Evolutionary conservation across 1,284 basidiomycete genomes (phyloP).

Genomic region (Microbotryum saponariae): DNA sequence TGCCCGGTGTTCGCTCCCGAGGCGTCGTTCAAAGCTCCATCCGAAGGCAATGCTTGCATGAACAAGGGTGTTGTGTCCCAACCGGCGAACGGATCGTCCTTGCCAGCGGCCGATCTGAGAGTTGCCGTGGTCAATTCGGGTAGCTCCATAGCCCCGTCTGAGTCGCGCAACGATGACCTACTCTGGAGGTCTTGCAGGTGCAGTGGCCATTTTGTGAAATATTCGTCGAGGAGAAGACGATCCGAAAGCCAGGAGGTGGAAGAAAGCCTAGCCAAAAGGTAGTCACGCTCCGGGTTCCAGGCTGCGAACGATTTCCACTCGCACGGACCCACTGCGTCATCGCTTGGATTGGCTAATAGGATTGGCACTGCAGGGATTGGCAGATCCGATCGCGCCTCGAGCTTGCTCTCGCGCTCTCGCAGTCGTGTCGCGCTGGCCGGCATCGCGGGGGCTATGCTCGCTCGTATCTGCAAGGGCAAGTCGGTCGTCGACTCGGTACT

Average conservation of each 20-base stretch:
- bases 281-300: too few species aligned
- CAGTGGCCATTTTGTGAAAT: neutral
- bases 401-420: too few species aligned
- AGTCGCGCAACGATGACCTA: neutral
- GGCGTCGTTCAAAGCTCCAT: slow-evolving; percentile 8
- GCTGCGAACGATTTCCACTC: too few species aligned
- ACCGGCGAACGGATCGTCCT: slow-evolving; percentile 11
- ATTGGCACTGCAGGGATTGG: too few species aligned
- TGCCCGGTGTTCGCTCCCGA: neutral
- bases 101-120: slow-evolving; percentile 7
- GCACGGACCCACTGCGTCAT: too few species aligned
- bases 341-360: too few species aligned
- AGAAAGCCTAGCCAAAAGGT: neutral
- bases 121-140: neutral
- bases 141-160: neutral
- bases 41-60: slow-evolving; percentile 72
- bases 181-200: slow-evolving; percentile 10
- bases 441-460: too few species aligned
- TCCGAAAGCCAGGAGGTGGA: neutral
- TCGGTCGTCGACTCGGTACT: too few species aligned
- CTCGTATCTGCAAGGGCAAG: too few species aligned
- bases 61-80: slow-evolving; percentile 60
- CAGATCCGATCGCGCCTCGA: too few species aligned
- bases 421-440: too few species aligned
- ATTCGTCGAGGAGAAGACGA: neutral